A percentile compares a stretch with the other conserved stretches of the same genome.
Evolutionary conservation across 2,329 filamentous ascomycete genomes (phyloP).

Genomic region (Fusarium concolor): DNA sequence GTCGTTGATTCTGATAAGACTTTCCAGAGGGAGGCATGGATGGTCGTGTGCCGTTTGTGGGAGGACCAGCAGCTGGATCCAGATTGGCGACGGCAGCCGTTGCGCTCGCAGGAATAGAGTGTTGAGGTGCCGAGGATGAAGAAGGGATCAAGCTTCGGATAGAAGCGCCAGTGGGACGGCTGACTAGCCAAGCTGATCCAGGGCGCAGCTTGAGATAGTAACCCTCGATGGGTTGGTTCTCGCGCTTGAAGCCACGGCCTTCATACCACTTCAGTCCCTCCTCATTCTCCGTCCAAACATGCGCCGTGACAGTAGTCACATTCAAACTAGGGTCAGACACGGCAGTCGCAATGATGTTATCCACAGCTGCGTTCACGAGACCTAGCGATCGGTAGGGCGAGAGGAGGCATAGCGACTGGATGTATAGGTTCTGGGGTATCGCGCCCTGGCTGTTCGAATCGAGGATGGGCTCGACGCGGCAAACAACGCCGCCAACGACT

Average conservation of each 20-base stretch:
- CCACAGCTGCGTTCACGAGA: constrained; percentile 67
- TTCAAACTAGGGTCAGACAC: constrained; percentile 52
- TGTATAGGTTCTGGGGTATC: constrained; percentile 65
- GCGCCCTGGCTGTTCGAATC: constrained; percentile 19
- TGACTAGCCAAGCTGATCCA: constrained; percentile 70
- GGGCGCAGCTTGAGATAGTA: constrained; percentile 74
- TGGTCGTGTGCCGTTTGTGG: constrained; percentile 37
- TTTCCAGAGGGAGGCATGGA: constrained; percentile 49
- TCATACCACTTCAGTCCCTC: constrained; percentile 73
- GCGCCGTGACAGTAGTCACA: constrained; percentile 66
- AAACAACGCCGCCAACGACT: constrained; percentile 71
- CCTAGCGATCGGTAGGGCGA: constrained; percentile 72
- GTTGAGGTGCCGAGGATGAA: constrained; percentile 31
- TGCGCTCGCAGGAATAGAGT: constrained; percentile 40
- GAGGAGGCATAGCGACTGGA: constrained; percentile 72
- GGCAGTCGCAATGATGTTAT: constrained; percentile 60
- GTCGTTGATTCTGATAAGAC: constrained; percentile 70
- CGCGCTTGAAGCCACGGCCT: constrained; percentile 65
- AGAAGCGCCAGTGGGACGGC: constrained; percentile 55
- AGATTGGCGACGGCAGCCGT: constrained; percentile 51
- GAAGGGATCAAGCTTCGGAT: constrained; percentile 39
- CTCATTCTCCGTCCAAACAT: constrained; percentile 75
- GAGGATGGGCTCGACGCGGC: constrained; percentile 64
- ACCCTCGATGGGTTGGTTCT: constrained; percentile 60
- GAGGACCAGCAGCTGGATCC: constrained; percentile 43